Evolutionary conservation across 2,329 filamentous ascomycete genomes (phyloP), one percentile per base, ranked within the genome.

Genomic region (Leptographium procerum): DNA sequence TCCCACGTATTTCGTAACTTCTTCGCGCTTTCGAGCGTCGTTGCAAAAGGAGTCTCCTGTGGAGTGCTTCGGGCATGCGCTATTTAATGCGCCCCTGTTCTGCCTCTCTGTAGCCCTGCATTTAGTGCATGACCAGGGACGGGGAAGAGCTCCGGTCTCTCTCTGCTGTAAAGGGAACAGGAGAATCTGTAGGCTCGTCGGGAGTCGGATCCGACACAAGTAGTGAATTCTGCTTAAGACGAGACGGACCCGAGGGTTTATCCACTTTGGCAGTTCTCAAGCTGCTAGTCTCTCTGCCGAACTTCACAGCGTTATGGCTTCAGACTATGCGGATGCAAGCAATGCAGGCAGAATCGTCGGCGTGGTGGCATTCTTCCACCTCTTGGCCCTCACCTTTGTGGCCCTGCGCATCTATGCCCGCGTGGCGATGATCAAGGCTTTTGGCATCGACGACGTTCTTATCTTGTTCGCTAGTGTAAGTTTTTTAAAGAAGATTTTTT

Each of bases 361-460:
- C 1, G n/a, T 60, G 3, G 58, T 57, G 22, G 55, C 36, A 19
- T 4, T 57, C 14, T 57, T 60, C 34, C n/a, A 57, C 29, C 28
- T 57, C 31, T 8, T 60, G n/a, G 58, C 58, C 43, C 24, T 60
- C 8, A 55, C 36, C 31, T 55, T 48, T 22, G 55, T 60, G 26
- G 33, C 50, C 28, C 29, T 57, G 48, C 58, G 58, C 14, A 19
- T 54, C 24, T 60, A 60, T 47, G 50, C 29, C 7, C 54, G 58
- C 24, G 5, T 48, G 9, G 28, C 54, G 7, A 34, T 60, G 11
- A 36, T 60, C 36, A 52, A 51, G 40, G 40, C 54, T 14, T 47
- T 57, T 22, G 58, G 58, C 8, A 19, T 40, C 9, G 58, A 60
- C 28, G 58, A 60, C 31, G 55, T 16, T 16, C 40, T 60, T 19